Base-by-base conservation (phyloP, 2,329 filamentous ascomycete genomes). In the Diaporthe longicolla region DNA sequence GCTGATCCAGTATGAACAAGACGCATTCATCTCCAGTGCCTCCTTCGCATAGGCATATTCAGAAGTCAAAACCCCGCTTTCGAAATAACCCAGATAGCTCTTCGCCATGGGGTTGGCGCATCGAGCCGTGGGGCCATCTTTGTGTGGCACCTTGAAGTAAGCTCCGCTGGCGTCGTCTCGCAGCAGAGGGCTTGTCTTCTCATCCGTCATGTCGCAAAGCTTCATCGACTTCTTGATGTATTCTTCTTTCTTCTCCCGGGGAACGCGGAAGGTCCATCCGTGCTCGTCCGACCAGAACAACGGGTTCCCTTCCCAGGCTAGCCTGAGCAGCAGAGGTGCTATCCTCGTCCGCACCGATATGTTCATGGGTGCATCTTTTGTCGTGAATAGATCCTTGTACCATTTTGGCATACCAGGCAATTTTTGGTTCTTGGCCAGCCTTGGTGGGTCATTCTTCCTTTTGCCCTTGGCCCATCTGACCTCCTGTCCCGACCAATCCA, bases 1-100 rank as follows among this genome's bases (percentile, higher is more conserved):
- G 79, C 95, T 98, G 78, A 99, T 98, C 97, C 97, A 99, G 83
- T 99, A 99, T 0, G 96, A 98, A 81, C 97, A 99, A 0, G 95
- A 98, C 0, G 97, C 95, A 79, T 99, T 99, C 97, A 99, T 99
- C 78, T 98, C 94, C 57, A 99, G 86, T 0, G 97, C 97, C 82
- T 98, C 95, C 80, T 97, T 98, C 0, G 97, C 97, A 79, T 98
- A 96, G 0, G 91, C 82, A 79, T 93, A 98, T 82, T 98, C 93
- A 0, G 96, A 98, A 0, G 94, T 94, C 4, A 99, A 85, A 0
- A 89, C 94, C 0, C 95, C 96, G 48, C 93, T 94, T 79, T 99
- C 97, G 79, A 99, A 98, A 81, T 97, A 98, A 69, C 91, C 83
- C 73, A 98, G 86, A 79, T 98, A 99, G 15, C 93, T 90, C 83